phyloP scores from a whole-genome alignment of 2,329 filamentous ascomycete genomes.

The Ceratocystis cacaofunesta region DNA sequence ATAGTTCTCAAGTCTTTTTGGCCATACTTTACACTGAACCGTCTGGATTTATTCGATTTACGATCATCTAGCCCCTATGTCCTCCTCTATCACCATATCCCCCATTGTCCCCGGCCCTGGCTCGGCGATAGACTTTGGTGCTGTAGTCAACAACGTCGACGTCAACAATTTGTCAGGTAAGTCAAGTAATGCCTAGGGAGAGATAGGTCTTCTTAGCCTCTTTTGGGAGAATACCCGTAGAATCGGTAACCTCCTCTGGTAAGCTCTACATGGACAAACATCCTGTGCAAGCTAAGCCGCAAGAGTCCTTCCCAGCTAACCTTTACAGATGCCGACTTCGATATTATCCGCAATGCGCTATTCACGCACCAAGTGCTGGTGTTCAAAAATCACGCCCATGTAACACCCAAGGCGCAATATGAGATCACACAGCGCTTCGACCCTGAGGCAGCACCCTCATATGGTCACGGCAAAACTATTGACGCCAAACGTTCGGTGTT shows the following conservation, averaged over 20 bases:
- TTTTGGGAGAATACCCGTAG: slow-evolving; percentile 30
- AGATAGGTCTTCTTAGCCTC: not conserved
- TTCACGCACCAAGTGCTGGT: slow-evolving; percentile 56
- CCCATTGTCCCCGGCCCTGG: slow-evolving; percentile 25
- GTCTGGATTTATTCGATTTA: not conserved
- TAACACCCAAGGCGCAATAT: slow-evolving; percentile 57
- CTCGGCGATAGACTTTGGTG: slow-evolving; percentile 43
- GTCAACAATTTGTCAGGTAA: slow-evolving; percentile 48
- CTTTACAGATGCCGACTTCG: slow-evolving; percentile 46
- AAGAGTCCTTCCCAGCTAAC: not conserved
- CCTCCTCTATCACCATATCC: slow-evolving; percentile 23
- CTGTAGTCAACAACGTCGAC: slow-evolving; percentile 41
- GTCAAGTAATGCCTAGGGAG: slow-evolving; percentile 19
- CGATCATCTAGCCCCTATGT: not conserved
- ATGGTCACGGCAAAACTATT: slow-evolving; percentile 63
- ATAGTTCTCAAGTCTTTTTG: not conserved
- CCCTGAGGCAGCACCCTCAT: slow-evolving; percentile 44
- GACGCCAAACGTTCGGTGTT: slow-evolving; percentile 50
- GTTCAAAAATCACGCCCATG: slow-evolving; percentile 49
- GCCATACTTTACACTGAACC: not conserved
- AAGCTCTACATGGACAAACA: slow-evolving; percentile 22
- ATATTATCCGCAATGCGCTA: slow-evolving; percentile 46
- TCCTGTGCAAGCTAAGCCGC: not conserved
- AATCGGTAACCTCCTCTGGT: slow-evolving; percentile 46
- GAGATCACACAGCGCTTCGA: slow-evolving; percentile 62